These are phyloP conservation scores for Tulasnella calospora DNA, from an alignment of 768 basidiomycete genomes.

Conservation along the genomic window DNA sequence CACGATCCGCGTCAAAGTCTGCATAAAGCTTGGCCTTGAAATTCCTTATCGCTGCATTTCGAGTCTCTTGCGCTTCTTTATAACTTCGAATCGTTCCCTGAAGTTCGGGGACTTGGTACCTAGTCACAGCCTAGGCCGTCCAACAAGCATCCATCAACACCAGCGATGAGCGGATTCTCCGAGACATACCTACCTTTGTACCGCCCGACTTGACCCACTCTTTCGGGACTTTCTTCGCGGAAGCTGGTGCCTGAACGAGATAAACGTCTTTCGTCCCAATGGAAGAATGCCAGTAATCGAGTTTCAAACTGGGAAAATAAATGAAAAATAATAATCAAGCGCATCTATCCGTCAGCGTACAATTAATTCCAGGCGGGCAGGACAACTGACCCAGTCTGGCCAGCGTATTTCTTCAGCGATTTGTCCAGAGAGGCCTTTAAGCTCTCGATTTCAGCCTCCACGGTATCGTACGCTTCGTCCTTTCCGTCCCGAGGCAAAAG, in stretches of 20 bases:
- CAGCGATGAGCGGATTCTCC: not conserved
- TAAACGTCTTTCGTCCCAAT: constrained; percentile 92
- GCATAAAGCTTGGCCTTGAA: constrained; percentile 75
- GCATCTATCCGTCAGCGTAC: not conserved
- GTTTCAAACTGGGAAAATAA: constrained; percentile 40
- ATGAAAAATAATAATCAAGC: no score
- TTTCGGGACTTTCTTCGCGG: constrained; percentile 61
- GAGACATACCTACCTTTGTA: constrained; percentile 59
- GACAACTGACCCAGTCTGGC: constrained; percentile 58
- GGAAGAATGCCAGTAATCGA: constrained; percentile 71
- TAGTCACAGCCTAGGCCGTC: constrained; percentile 53
- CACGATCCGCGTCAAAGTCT: constrained; percentile 78
- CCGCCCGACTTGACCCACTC: constrained; percentile 76
- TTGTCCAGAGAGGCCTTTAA: constrained; percentile 70
- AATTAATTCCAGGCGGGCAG: not conserved
- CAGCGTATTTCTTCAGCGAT: constrained; percentile 60
- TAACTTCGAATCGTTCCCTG: constrained; percentile 66
- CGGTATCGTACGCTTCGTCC: constrained; percentile 76
- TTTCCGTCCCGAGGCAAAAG: constrained; percentile 80
- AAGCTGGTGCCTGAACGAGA: constrained; percentile 66
- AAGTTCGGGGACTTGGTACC: constrained; percentile 74
- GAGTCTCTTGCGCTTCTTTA: constrained; percentile 91
- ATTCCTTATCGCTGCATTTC: constrained; percentile 68
- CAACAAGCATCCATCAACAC: not conserved
- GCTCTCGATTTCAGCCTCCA: constrained; percentile 62